These are phyloP conservation scores for Fusarium cyanostomum DNA, from an alignment of 2,329 filamentous ascomycete genomes.

Conservation along the genomic window DNA sequence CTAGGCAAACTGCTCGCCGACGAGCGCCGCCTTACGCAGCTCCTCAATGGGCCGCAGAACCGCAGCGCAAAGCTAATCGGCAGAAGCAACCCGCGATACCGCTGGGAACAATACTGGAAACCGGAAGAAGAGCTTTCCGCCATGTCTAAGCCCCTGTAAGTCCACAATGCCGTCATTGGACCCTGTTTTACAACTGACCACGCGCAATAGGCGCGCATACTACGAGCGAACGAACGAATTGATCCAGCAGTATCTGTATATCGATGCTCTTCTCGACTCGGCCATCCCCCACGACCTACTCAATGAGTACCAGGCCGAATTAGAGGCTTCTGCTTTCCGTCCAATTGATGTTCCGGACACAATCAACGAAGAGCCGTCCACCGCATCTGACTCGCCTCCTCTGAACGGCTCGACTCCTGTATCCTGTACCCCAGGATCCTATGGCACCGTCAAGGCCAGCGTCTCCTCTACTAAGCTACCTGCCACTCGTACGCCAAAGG, in stretches of 20 bases:
- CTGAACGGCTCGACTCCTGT: slow-evolving; percentile 32
- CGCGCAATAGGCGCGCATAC: slow-evolving; percentile 71
- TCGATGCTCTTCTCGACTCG: slow-evolving; percentile 89
- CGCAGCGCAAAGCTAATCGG: slow-evolving; percentile 88
- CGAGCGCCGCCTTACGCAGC: slow-evolving; percentile 66
- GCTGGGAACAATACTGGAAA: slow-evolving; percentile 89
- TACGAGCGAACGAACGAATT: slow-evolving; percentile 90
- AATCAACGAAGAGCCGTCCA: slow-evolving; percentile 73
- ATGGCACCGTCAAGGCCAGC: slow-evolving; percentile 46
- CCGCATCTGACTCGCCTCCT: slow-evolving; percentile 44
- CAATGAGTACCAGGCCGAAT: slow-evolving; percentile 80
- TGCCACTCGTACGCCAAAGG: slow-evolving; percentile 82
- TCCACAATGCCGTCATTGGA: slow-evolving; percentile 1
- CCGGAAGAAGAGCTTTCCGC: slow-evolving; percentile 75
- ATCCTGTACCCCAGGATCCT: slow-evolving; percentile 40
- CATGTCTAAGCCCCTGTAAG: slow-evolving; percentile 76
- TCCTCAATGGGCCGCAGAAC: slow-evolving; percentile 76
- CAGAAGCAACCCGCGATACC: slow-evolving; percentile 84
- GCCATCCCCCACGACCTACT: slow-evolving; percentile 91
- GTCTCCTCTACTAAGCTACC: slow-evolving; percentile 53
- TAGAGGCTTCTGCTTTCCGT: slow-evolving; percentile 63
- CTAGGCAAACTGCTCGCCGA: slow-evolving; percentile 58
- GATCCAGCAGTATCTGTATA: slow-evolving; percentile 92
- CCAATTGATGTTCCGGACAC: slow-evolving; percentile 73
- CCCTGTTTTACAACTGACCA: slow-evolving; percentile 8